Evolutionary conservation across 768 basidiomycete species (phyloP).

Genomic region (Kockovaella imperatae): DNA sequence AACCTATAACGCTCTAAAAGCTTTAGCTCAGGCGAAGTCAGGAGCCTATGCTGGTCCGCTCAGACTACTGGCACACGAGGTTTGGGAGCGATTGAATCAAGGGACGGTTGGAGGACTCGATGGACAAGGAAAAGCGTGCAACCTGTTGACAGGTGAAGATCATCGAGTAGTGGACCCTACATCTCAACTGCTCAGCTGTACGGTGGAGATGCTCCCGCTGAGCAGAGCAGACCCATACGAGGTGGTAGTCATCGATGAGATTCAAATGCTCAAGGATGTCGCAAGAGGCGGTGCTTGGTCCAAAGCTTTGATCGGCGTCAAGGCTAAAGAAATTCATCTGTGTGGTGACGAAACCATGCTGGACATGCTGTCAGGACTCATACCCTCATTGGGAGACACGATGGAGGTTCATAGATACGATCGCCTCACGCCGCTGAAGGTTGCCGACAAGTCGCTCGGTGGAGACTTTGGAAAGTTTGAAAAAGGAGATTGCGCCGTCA

Average conservation of each 20-base stretch:
- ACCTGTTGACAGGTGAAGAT: slow-evolving; percentile 89
- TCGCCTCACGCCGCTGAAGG: slow-evolving; percentile 72
- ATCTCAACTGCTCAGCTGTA: slow-evolving; percentile 65
- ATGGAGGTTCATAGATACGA: slow-evolving; percentile 72
- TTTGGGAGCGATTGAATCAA: slow-evolving; percentile 80
- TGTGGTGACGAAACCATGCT: slow-evolving; percentile 93
- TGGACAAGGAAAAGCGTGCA: slow-evolving; percentile 62
- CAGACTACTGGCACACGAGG: slow-evolving; percentile 87
- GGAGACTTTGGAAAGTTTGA: slow-evolving; percentile 57
- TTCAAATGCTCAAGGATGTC: slow-evolving; percentile 82
- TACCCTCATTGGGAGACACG: slow-evolving; percentile 74
- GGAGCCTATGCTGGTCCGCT: slow-evolving; percentile 89
- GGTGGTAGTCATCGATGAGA: slow-evolving; percentile 92
- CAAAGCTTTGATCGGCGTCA: slow-evolving; percentile 62
- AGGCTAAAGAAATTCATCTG: slow-evolving; percentile 77
- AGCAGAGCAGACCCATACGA: slow-evolving; percentile 47
- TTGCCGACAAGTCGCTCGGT: slow-evolving; percentile 59
- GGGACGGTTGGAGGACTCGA: slow-evolving; percentile 71
- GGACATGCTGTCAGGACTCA: slow-evolving; percentile 57
- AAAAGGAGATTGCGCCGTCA: slow-evolving; percentile 84
- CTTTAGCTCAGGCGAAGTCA: slow-evolving; percentile 62
- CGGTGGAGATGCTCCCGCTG: slow-evolving; percentile 79
- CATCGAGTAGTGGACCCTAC: slow-evolving; percentile 57
- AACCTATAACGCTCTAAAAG: slow-evolving; percentile 84
- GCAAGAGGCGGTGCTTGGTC: slow-evolving; percentile 79